phyloP scores from a whole-genome alignment of 176 grass and related monocot genomes.

The Olyra latifolia region DNA sequence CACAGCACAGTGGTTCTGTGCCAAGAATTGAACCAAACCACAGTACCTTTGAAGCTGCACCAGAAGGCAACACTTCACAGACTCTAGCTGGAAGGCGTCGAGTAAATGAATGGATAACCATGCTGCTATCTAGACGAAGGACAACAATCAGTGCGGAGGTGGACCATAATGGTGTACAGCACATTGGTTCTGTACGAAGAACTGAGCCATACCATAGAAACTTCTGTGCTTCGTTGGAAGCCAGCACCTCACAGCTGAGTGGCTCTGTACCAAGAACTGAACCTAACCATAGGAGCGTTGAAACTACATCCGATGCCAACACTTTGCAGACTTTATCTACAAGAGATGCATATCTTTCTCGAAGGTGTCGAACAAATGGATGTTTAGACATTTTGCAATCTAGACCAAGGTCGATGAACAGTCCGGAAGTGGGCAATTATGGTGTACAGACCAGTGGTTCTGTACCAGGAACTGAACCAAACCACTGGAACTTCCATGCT shows the following conservation, averaged over 20 bases:
- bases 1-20: conserved; percentile 19
- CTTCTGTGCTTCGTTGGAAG: neutral
- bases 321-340: conserved; percentile 2
- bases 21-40: conserved; percentile 19
- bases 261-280: conserved; percentile 20
- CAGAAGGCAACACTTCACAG: conserved; percentile 15
- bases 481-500: conserved; percentile 8
- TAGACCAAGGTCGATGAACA: conserved; percentile 23
- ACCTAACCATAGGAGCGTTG: neutral
- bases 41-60: neutral
- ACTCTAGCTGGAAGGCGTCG: conserved; percentile 36
- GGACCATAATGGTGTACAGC: neutral
- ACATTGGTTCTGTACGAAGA: neutral
- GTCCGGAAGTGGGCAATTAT: neutral
- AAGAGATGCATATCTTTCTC: conserved; percentile 53
- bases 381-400: conserved; percentile 57
- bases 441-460: neutral
- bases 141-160: neutral
- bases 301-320: conserved; percentile 9
- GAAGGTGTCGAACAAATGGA: conserved; percentile 38
- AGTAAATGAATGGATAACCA: conserved; percentile 42
- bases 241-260: conserved; percentile 26
- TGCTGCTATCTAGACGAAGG: conserved; percentile 51
- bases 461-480: conserved; percentile 32
- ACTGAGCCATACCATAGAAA: conserved; percentile 29